Conservation (phyloP, 1,284 basidiomycete species). For the Leccinum insolens region DNA sequence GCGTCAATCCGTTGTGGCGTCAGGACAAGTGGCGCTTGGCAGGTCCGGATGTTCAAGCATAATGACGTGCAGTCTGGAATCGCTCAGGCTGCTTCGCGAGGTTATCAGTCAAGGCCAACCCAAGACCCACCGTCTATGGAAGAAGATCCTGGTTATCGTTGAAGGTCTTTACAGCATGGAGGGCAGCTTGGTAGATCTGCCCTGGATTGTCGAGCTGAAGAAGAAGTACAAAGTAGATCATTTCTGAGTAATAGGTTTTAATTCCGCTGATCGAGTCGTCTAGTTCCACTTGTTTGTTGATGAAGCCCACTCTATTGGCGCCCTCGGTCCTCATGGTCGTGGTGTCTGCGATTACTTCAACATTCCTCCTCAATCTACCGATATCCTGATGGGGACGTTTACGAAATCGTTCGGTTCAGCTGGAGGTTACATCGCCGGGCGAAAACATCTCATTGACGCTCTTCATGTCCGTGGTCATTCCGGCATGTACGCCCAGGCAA, state of each 20-base stretch:
- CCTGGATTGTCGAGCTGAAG: conserved; percentile 86
- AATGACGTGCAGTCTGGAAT: conserved; percentile 92
- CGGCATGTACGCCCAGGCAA: conserved; percentile 88
- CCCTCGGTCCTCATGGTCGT: conserved; percentile 91
- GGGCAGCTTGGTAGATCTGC: conserved; percentile 89
- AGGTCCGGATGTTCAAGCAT: conserved; percentile 95
- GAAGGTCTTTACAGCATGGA: conserved; percentile 99
- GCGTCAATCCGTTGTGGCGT: conserved; percentile 95
- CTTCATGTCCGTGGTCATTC: conserved; percentile 86
- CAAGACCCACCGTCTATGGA: conserved; percentile 97
- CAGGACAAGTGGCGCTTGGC: conserved; percentile 80
- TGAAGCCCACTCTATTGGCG: conserved; percentile 98
- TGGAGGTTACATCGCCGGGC: conserved; percentile 93
- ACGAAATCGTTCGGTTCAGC: conserved; percentile 99
- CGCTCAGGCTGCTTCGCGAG: conserved; percentile 69
- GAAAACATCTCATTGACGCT: conserved; percentile 78
- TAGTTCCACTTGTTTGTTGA: conserved; percentile 97
- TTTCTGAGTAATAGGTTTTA: background rate
- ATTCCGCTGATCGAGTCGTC: conserved; percentile 11
- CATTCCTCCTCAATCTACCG: conserved; percentile 80
- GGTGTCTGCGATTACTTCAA: conserved; percentile 97
- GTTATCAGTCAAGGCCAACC: conserved; percentile 97
- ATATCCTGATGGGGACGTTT: conserved; percentile 99
- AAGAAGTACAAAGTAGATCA: conserved; percentile 87
- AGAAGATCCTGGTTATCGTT: conserved; percentile 95